A percentile compares a stretch with the other conserved stretches of the same genome.
These are phyloP conservation scores for Metschnikowia borealis DNA, from an alignment of 805 yeast genomes.

Conservation along the genomic window DNA sequence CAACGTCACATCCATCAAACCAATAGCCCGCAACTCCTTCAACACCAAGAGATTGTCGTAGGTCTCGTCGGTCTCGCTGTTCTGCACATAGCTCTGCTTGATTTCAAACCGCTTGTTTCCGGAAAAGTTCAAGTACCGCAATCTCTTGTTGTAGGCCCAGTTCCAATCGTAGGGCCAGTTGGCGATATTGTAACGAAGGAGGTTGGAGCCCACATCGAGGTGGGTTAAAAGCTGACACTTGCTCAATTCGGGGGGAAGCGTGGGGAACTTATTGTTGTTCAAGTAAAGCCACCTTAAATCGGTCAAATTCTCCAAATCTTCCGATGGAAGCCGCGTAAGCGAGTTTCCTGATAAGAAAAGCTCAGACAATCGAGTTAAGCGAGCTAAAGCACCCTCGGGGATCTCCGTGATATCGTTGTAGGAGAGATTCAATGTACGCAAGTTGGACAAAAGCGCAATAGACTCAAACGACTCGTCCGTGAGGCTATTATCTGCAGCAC, in stretches of 20 bases:
- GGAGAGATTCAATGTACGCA: constrained; percentile 67
- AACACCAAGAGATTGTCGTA: constrained; percentile 63
- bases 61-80: constrained; percentile 57
- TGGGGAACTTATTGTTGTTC: constrained; percentile 80
- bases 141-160: constrained; percentile 80
- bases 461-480: constrained; percentile 72
- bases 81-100: constrained; percentile 54
- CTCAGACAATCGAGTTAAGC: constrained; percentile 54
- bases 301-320: constrained; percentile 65
- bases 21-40: constrained; percentile 67
- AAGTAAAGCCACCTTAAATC: constrained; percentile 59
- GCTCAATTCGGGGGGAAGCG: constrained; percentile 85
- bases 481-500: constrained; percentile 79
- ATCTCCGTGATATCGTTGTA: constrained; percentile 83
- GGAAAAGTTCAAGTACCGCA: constrained; percentile 81
- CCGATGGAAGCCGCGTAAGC: constrained; percentile 75
- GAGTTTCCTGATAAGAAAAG: constrained; percentile 82
- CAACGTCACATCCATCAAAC: constrained; percentile 92
- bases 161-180: constrained; percentile 98
- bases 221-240: constrained; percentile 59
- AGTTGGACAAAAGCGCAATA: constrained; percentile 52
- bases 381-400: constrained; percentile 65
- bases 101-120: constrained; percentile 92
- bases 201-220: constrained; percentile 88
- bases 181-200: constrained; percentile 83